Percentiles rank a stretch among this genome's conserved stretches.
phyloP scores from a whole-genome alignment of 176 grass and related monocot genomes.

The Zea luxurians region DNA sequence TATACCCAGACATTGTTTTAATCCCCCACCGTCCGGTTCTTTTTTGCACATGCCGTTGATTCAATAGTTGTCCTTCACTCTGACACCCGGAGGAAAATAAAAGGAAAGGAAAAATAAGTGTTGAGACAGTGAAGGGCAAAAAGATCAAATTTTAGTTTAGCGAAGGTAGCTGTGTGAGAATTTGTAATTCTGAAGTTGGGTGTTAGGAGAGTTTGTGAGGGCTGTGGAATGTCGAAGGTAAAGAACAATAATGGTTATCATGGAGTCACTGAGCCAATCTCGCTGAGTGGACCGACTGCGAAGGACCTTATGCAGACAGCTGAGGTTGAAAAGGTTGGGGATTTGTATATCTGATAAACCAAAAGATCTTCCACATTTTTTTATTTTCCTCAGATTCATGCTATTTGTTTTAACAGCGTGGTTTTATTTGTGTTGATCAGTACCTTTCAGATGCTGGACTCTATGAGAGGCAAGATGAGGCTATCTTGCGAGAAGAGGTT shows the following conservation, averaged over 20 bases:
- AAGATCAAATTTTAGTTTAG: neutral
- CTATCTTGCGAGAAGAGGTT: constrained; percentile 87
- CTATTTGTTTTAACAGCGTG: neutral
- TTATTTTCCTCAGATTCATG: neutral
- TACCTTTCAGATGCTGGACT: constrained; percentile 65
- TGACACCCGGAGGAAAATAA: constrained; percentile 1
- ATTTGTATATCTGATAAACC: constrained; percentile 1
- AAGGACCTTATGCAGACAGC: constrained; percentile 53
- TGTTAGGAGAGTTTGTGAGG: constrained; percentile 6
- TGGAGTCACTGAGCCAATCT: constrained; percentile 85
- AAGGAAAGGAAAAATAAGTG: neutral
- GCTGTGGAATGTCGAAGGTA: constrained; percentile 27
- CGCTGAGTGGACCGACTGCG: constrained; percentile 63
- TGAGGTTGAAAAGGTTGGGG: constrained; percentile 76
- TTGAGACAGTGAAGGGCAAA: neutral
- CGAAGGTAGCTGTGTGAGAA: neutral
- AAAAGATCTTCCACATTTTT: neutral
- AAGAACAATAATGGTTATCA: constrained; percentile 59
- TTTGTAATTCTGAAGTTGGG: constrained; percentile 14
- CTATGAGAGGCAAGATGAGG: constrained; percentile 74
- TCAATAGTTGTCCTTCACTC: constrained; percentile 25
- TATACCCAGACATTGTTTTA: neutral
- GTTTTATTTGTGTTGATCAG: constrained; percentile 47
- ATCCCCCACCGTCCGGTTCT: neutral
- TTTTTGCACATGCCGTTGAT: constrained; percentile 5